Conservation (phyloP, 2,329 filamentous ascomycete genomes). For the Ceratocystis alfenasii region DNA sequence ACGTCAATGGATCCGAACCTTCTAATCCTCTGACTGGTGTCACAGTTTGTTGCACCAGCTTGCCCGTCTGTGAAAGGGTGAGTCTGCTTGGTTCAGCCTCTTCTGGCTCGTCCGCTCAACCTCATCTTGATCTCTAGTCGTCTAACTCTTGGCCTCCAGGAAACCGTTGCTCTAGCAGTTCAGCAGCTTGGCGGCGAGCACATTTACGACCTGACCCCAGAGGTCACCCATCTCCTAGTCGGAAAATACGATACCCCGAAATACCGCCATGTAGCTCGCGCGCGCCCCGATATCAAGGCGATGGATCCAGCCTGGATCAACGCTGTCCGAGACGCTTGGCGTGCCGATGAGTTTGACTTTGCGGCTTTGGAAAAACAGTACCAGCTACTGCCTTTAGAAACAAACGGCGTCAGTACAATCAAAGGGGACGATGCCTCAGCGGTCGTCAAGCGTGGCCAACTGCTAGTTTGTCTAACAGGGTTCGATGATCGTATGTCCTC, state of each 20-base stretch:
- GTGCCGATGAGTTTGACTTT: constrained; percentile 68
- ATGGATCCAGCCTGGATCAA: constrained; percentile 78
- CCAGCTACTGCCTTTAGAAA: constrained; percentile 51
- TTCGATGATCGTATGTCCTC: constrained; percentile 39
- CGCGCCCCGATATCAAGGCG: constrained; percentile 73
- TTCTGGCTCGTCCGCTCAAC: background rate
- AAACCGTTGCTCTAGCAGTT: constrained; percentile 50
- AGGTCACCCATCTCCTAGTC: constrained; percentile 88
- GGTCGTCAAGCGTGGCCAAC: constrained; percentile 29
- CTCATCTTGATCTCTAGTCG: constrained; percentile 22
- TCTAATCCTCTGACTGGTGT: constrained; percentile 55
- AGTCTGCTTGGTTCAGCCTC: background rate
- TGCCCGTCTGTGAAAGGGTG: constrained; percentile 66
- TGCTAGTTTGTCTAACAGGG: constrained; percentile 46
- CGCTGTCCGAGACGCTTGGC: constrained; percentile 67
- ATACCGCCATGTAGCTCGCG: constrained; percentile 87
- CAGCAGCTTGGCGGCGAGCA: constrained; percentile 74
- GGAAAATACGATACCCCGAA: constrained; percentile 83
- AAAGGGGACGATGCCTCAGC: constrained; percentile 26
- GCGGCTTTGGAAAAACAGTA: constrained; percentile 54
- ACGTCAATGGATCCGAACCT: constrained; percentile 12
- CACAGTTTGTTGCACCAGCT: constrained; percentile 78
- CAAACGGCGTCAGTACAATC: constrained; percentile 34
- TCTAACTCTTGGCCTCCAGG: constrained; percentile 28
- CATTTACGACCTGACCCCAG: constrained; percentile 85